phyloP scores from a whole-genome alignment of 257 asterid species.

The Coffea canephora region DNA sequence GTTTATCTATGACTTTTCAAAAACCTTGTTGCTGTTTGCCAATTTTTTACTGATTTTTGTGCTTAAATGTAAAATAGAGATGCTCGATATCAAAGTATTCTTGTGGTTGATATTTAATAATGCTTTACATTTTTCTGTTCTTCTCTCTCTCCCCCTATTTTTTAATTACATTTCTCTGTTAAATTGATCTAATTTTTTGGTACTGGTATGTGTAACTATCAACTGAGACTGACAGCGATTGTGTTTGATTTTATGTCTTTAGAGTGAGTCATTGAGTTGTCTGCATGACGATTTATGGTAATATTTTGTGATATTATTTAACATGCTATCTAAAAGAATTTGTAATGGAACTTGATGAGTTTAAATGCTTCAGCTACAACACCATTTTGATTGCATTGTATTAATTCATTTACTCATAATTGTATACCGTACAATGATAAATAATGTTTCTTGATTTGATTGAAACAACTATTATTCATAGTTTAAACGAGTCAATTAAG shows the following conservation, averaged over 20 bases:
- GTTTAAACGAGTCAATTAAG: no score
- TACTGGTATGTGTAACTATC: background rate
- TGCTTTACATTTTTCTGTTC: background rate
- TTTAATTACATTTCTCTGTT: background rate
- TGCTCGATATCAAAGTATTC: background rate
- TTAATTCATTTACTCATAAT: no score
- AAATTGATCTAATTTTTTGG: background rate
- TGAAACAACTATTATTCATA: no score
- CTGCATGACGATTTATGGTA: background rate
- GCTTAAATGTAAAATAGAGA: background rate
- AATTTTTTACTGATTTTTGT: background rate
- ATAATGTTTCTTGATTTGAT: no score
- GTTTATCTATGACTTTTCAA: background rate
- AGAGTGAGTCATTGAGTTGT: background rate
- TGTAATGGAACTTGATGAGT: no score
- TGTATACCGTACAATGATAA: no score
- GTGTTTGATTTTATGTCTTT: background rate
- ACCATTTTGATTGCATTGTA: no score
- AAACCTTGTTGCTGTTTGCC: background rate
- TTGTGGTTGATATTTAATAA: background rate
- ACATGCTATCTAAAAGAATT: no score
- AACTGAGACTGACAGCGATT: background rate
- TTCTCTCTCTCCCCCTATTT: background rate
- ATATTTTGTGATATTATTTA: no score
- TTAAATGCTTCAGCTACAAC: no score